These are phyloP conservation scores for Fulvia fulva DNA, from an alignment of 2,329 filamentous ascomycete genomes.

Conservation along the genomic window DNA sequence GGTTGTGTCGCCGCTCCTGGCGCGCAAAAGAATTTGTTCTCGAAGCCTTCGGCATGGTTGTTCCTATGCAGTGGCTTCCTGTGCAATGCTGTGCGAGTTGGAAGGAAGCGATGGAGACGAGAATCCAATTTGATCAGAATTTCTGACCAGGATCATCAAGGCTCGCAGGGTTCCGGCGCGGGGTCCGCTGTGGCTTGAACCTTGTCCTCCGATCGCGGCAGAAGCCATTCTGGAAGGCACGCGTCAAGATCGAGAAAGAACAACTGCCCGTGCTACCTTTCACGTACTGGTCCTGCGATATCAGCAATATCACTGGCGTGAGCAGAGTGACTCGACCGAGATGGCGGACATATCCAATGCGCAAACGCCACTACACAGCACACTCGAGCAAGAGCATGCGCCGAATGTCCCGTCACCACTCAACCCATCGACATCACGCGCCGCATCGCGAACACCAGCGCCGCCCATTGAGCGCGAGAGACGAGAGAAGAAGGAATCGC, in stretches of 20 bases:
- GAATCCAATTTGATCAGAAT: not conserved
- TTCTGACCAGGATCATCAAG: not conserved
- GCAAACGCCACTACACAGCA: slow-evolving; percentile 9
- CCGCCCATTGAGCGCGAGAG: slow-evolving; percentile 46
- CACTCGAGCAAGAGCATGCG: slow-evolving; percentile 45
- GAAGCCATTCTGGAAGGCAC: not conserved
- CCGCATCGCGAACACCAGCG: slow-evolving; percentile 31
- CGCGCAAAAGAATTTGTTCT: slow-evolving; percentile 49
- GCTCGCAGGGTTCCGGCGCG: not conserved
- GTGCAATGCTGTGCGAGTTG: not conserved
- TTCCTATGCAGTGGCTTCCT: slow-evolving; percentile 11
- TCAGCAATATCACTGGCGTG: not conserved
- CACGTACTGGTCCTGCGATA: not conserved
- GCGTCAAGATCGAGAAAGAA: not conserved
- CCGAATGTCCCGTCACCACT: slow-evolving; percentile 70
- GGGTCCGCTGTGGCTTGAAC: not conserved
- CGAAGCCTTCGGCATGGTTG: slow-evolving; percentile 72
- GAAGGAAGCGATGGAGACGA: too few relatives aligned
- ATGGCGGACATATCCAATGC: slow-evolving; percentile 14
- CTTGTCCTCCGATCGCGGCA: not conserved
- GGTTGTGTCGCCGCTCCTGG: slow-evolving; percentile 73
- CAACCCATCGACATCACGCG: slow-evolving; percentile 54
- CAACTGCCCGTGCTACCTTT: not conserved
- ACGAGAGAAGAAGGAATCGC: slow-evolving; percentile 48
- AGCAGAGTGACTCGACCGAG: not conserved